Percentiles rank a stretch among this genome's conserved stretches.
These are phyloP conservation scores for Rhizopogon parksii DNA, from an alignment of 1,284 basidiomycete species.

Conservation along the genomic window DNA sequence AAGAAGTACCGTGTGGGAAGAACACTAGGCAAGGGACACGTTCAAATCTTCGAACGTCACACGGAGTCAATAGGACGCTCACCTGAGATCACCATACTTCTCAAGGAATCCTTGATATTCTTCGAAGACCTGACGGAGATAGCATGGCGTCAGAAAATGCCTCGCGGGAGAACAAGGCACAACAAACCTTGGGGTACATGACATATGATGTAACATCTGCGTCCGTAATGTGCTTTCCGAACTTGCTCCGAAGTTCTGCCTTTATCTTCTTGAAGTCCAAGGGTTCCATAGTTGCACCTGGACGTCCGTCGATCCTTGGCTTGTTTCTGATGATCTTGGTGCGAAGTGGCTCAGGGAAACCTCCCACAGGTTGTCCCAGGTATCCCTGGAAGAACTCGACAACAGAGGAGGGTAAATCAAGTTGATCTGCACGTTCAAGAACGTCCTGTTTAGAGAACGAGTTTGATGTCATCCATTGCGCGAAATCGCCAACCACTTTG, in stretches of 20 bases:
- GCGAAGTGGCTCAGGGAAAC: constrained; percentile 97
- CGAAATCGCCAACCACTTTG: constrained; percentile 99
- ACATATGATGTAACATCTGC: constrained; percentile 92
- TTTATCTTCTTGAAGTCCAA: constrained; percentile 96
- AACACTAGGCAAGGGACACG: constrained; percentile 44
- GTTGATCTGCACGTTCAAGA: constrained; percentile 74
- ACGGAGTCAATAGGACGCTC: constrained; percentile 18
- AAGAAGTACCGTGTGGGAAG: constrained; percentile 97
- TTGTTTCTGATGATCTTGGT: constrained; percentile 91
- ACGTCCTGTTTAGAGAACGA: constrained; percentile 84
- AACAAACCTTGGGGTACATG: constrained; percentile 85
- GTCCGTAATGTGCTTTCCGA: constrained; percentile 91
- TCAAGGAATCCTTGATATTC: constrained; percentile 93
- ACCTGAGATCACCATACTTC: constrained; percentile 94
- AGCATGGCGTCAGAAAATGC: constrained; percentile 9
- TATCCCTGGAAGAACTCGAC: constrained; percentile 98
- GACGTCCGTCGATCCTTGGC: constrained; percentile 88
- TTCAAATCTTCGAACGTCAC: constrained; percentile 13
- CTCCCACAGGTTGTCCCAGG: constrained; percentile 93
- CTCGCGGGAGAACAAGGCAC: constrained; percentile 6
- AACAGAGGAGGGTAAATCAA: constrained; percentile 97
- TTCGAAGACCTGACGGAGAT: constrained; percentile 75
- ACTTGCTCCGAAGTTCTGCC: constrained; percentile 87
- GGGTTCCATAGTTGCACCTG: constrained; percentile 82
- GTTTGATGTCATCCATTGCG: constrained; percentile 98